A percentile compares a stretch with the other conserved stretches of the same genome.
phyloP scores from a whole-genome alignment of 2,329 filamentous ascomycete species.

The Sporothrix protearum region DNA sequence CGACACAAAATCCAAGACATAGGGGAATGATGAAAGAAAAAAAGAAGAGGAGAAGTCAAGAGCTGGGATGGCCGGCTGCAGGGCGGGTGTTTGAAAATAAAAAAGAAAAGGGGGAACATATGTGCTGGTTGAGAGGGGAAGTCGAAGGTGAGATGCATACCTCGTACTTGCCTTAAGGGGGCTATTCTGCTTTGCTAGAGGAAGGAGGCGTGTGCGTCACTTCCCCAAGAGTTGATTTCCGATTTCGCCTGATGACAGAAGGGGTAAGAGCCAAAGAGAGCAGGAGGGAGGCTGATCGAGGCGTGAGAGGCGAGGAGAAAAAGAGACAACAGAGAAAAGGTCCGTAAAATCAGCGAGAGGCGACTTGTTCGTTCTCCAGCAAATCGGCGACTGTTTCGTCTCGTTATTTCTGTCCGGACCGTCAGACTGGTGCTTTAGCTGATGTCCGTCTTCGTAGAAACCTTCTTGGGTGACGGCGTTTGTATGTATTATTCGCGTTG shows the following conservation, averaged over 20 bases:
- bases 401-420: not conserved
- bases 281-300: not conserved
- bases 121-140: not conserved
- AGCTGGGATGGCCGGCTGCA: not conserved
- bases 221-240: conserved; percentile 9
- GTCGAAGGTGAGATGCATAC: not conserved
- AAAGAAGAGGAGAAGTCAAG: not conserved
- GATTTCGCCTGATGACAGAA: conserved; percentile 10
- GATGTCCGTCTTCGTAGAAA: not conserved
- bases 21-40: conserved; percentile 1
- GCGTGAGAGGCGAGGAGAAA: not conserved
- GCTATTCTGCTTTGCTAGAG: not conserved
- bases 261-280: not conserved
- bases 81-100: not conserved
- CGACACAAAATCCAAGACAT: not conserved
- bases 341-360: not conserved
- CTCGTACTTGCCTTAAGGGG: conserved; percentile 4
- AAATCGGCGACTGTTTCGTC: not conserved
- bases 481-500: not conserved
- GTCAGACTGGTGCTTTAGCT: not conserved
- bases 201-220: conserved; percentile 5
- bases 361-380: not conserved
- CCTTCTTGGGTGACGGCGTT: not conserved
- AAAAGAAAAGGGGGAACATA: not conserved
- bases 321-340: conserved; percentile 11